These are phyloP conservation scores for Polygonum maritimum DNA, from an alignment of 148 eudicot genomes.

Conservation along the genomic window DNA sequence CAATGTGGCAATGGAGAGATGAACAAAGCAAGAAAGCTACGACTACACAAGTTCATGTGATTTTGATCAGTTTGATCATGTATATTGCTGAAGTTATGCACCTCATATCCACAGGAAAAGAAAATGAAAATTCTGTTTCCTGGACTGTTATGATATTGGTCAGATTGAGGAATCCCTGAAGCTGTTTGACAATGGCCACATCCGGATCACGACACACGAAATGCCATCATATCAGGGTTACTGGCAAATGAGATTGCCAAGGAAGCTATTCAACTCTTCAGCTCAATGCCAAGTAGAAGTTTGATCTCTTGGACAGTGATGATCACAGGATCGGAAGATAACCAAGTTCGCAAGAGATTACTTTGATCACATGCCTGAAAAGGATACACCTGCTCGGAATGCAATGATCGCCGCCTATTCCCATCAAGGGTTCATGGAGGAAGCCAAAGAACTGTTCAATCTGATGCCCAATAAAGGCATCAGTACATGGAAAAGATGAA, in stretches of 20 bases:
- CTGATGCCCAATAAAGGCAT: constrained; percentile 47
- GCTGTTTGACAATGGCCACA: constrained; percentile 30
- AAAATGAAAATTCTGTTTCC: background rate
- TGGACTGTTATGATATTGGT: constrained; percentile 19
- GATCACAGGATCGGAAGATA: constrained; percentile 23
- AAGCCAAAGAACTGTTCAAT: constrained; percentile 43
- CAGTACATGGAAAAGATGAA: constrained; percentile 38
- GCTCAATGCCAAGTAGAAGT: constrained; percentile 17
- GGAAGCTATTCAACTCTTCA: constrained; percentile 21
- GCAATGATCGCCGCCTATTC: constrained; percentile 60
- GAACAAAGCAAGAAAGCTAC: background rate
- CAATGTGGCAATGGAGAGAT: background rate
- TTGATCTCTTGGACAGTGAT: constrained; percentile 28
- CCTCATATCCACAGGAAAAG: too few relatives aligned
- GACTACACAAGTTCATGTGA: background rate
- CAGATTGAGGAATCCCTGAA: constrained; percentile 19
- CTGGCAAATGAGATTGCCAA: constrained; percentile 12
- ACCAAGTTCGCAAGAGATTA: constrained; percentile 36
- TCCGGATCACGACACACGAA: constrained; percentile 28
- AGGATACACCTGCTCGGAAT: constrained; percentile 49
- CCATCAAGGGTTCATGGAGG: constrained; percentile 39
- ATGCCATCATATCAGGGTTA: constrained; percentile 27
- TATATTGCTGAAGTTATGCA: background rate
- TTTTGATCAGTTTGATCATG: background rate
- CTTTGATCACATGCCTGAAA: constrained; percentile 63